Base-by-base conservation (phyloP, 1,284 basidiomycete genomes). In the Pseudozyma pruni region DNA sequence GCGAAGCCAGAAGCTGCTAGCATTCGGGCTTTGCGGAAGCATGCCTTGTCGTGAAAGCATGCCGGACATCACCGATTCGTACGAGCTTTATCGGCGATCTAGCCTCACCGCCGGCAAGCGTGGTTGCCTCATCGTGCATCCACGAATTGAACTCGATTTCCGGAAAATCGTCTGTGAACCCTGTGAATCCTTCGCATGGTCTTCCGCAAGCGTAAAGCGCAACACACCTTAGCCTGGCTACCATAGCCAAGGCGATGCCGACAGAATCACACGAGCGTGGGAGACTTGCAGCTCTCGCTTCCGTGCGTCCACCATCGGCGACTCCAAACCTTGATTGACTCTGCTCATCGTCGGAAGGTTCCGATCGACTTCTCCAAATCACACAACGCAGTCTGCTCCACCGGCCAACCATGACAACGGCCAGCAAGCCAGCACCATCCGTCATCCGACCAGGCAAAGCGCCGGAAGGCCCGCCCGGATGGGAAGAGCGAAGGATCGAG, bases 401-500 rank as follows among this genome's bases (percentile, higher is more conserved):
- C 11, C n/a, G 19, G n/a, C 8, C 10, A 5, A 53, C 29, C 7
- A 69, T 58, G 54, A 23, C 46, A 1, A 51, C 38, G 11, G 38
- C 31, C 13, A 56, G 14, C 41, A 57, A 54, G 19, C 61, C 72
- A 19, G 49, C 38, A 2, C 41, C 66, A 25, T 74, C 74, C 8
- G 45, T 76, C 33, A 72, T 76, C 20, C 49, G 69, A 37, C 74
- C 74, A 1, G 74, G 74, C 8, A 63, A 68, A 16, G 45, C 69
- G 16, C 69, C 74, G 8, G 57, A 58, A 22, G 74, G 74, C 4
- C 74, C 74, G 10, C 68, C 72, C 1, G 74, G 74, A 17, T 76
- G 74, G 74, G 72, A 74, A 45, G 64, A 72, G 40, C 48, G 55
- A 19, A 39, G 72, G 6, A 33, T 71, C 45, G 59, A 61, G 45